Base-by-base conservation (phyloP, 176 grass and related monocot genomes). In the Saccharum spontaneum region DNA sequence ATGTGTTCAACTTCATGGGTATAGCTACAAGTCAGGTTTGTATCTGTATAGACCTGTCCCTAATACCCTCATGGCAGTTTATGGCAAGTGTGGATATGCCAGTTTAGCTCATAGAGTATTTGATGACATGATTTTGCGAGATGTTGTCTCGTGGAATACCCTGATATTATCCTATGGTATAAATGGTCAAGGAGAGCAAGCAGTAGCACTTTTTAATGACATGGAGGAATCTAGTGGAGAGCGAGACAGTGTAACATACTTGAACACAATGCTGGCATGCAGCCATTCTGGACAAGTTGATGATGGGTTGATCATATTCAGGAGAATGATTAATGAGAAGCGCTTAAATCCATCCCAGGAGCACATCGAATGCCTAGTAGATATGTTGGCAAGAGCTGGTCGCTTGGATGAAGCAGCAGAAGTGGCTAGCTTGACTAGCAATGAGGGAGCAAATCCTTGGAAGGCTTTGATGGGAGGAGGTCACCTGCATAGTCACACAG, bases 351-450 rank as follows among this genome's bases (percentile, higher is more conserved):
- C 79, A 78, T 78, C 50, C 79, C 74, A 69, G 62, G 86, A 92
- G 83, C 93, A 95, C 85, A 73, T 86, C 50, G 88, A 88, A 48
- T 95, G 90, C 87, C 82, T 88, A 54, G 90, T 90, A 67, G 90
- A 95, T 80, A 90, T 95, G 90, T 82, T 95, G 78, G 80, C 93
- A 72, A 85, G 93, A 69, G 90, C 93, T 81, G 93, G 93, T 48
- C 77, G 80, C 76, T 92, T 95, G 88, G 88, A 78, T 7, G 66
- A 95, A 81, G 88, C 90, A 60, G 60, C 85, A 69, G 69, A 83
- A 61, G 37, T 95, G 67, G 88, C 70, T 73, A 84, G 73, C 46
- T 79, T 85, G 78, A 84, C 74, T 73, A 68, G 83, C 67, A 84
- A 95, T 71, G 62, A 59, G 64, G 89, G 76, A 48, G 7, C 54